These are phyloP conservation scores for Flaveria robusta DNA, from an alignment of 129 eudicot species.

Conservation along the genomic window DNA sequence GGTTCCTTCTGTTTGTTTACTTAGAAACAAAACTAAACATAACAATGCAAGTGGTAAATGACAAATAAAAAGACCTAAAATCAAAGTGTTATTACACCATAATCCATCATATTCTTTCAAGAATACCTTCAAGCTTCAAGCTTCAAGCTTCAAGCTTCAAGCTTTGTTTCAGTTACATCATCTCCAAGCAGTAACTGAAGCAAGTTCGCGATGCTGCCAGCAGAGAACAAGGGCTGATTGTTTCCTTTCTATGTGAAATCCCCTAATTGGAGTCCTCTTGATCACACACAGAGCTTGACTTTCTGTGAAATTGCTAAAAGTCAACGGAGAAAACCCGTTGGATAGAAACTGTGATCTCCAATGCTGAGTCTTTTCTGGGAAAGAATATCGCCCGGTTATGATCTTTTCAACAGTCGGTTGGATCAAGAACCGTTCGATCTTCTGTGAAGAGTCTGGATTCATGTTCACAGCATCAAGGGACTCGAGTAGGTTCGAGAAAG, in stretches of 20 bases:
- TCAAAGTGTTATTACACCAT: conserved; percentile 19
- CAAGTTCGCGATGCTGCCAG: conserved; percentile 79
- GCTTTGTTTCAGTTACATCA: conserved; percentile 40
- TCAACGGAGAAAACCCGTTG: conserved; percentile 69
- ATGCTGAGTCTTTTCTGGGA: conserved; percentile 72
- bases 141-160: no score
- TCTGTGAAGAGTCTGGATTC: conserved; percentile 63
- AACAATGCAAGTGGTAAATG: conserved; percentile 24
- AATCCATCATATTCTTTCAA: conserved; percentile 19
- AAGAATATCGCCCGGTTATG: conserved; percentile 51
- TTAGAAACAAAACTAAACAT: conserved; percentile 22
- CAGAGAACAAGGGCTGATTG: conserved; percentile 75
- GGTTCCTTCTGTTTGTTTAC: conserved; percentile 31
- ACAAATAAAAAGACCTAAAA: conserved; percentile 7
- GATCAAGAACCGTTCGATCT: conserved; percentile 78
- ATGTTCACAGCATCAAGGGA: conserved; percentile 77
- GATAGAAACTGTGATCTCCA: conserved; percentile 75
- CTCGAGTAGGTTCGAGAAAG: conserved; percentile 73
- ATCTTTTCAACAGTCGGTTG: conserved; percentile 77
- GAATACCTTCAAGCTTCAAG: conserved; percentile 16
- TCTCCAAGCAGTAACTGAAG: conserved; percentile 85
- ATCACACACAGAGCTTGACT: conserved; percentile 86
- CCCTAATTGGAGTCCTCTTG: conserved; percentile 84
- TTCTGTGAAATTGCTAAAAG: conserved; percentile 80
- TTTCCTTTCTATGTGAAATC: conserved; percentile 84